phyloP scores from a whole-genome alignment of 2,329 filamentous ascomycete genomes.

The Coniochaeta pulveracea region DNA sequence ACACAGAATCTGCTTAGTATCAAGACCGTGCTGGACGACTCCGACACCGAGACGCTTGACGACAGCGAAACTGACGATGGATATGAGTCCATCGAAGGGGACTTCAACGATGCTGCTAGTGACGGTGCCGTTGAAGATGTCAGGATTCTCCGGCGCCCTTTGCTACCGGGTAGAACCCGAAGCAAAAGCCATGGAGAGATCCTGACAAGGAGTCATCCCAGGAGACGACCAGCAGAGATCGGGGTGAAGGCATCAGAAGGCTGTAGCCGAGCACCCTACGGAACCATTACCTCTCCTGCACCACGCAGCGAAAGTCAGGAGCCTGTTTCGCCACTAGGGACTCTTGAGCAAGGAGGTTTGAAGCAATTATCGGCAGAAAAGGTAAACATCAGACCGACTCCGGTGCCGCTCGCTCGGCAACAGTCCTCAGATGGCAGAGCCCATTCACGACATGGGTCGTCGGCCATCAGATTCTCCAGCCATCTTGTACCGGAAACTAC shows the following conservation, averaged over 20 bases:
- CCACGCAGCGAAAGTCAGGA: no score
- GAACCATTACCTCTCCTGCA: slow-evolving; percentile 10
- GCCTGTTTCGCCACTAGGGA: no score
- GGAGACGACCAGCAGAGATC: slow-evolving; percentile 10
- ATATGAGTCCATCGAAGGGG: slow-evolving; percentile 11
- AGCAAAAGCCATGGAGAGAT: slow-evolving; percentile 30
- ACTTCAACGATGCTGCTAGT: slow-evolving; percentile 27
- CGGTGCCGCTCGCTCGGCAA: no score
- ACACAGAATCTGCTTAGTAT: slow-evolving; percentile 59
- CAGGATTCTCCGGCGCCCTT: slow-evolving; percentile 17
- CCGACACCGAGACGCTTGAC: slow-evolving; percentile 10
- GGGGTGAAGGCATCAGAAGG: slow-evolving; percentile 7
- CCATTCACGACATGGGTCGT: slow-evolving; percentile 31
- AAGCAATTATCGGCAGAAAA: no score
- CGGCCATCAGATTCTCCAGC: slow-evolving; percentile 56
- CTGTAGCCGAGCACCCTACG: slow-evolving; percentile 11
- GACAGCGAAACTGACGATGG: slow-evolving; percentile 15
- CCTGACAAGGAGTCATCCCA: slow-evolving; percentile 5
- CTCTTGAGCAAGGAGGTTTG: no score
- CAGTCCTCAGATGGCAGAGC: no score
- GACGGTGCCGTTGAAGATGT: slow-evolving; percentile 27
- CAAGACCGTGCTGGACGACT: slow-evolving; percentile 41
- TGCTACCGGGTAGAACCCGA: slow-evolving; percentile 15
- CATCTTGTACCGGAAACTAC: slow-evolving; percentile 60
- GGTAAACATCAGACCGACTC: no score